Base-by-base conservation (phyloP, 2,329 filamentous ascomycete species). In the Botryotinia convoluta region DNA sequence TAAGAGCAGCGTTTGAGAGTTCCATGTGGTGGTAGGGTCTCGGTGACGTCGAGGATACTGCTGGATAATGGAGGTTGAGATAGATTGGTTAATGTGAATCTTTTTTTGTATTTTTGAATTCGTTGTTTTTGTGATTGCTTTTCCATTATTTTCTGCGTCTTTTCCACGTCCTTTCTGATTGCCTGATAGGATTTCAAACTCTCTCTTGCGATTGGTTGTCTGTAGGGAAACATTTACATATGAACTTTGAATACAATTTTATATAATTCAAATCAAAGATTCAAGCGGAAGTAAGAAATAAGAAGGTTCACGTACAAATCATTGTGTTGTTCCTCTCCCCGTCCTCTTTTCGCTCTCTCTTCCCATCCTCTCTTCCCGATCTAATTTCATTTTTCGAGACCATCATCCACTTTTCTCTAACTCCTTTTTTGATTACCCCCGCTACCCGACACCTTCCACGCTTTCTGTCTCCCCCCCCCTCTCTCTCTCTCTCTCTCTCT, bases 261-360 rank as follows among this genome's bases (percentile, higher is more conserved):
- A 18, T 8, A 8, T 8, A 8, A 29, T 54, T 8, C 26, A 1
- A 3, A 16, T 18, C 0, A 4, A 54, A 54, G 1, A 0, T 51
- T 6, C 9, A 2, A 57, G 16, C 0, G 0, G n/a, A 18, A 57
- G 3, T 9, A 8, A 29, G 6, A 54, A 29, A 18, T 16, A 4
- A 16, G 0, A 3, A 54, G 12, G 5, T 29, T 57, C 7, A 29
- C 1, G 14, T 14, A 18, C 3, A 29, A 9, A 7, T 9, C 14
- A 29, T 29, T 18, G 1, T 57, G n/a, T 29, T 57, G 2, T 18
- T 5, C 8, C 8, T 32, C 57, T 35, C 29, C 29, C 4, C 9
- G 4, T 12, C 4, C 2, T 22, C 1, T 1, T 22, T 9, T 18
- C 4, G 0, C 6, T 22, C 26, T 6, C 35, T n/a, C 26, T 18